Conservation (phyloP, 371 early-diverging fungal genomes). For the Mortierella sp. region DNA sequence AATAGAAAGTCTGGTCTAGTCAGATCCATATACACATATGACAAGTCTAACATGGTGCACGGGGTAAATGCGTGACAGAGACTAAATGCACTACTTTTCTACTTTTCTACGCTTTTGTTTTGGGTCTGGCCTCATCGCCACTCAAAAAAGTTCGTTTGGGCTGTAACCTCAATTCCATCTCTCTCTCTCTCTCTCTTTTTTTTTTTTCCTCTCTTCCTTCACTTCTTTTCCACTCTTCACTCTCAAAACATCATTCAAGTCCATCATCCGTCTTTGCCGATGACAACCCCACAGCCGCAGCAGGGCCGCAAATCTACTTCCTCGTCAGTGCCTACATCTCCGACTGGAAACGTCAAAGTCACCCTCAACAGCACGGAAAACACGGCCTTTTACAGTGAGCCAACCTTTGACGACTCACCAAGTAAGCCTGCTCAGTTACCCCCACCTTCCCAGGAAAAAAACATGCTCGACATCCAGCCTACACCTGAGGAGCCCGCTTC, state of each 20-base stretch:
- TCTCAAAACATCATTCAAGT: neutral
- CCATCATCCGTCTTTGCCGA: constrained; percentile 6
- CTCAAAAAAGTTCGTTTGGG: neutral
- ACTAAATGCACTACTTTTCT: neutral
- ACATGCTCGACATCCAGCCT: constrained; percentile 26
- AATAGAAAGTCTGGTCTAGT: neutral
- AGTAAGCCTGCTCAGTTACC: neutral
- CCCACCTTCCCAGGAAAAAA: constrained; percentile 20
- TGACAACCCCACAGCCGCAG: constrained; percentile 29
- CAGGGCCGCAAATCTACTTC: constrained; percentile 10
- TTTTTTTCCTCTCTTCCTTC: neutral
- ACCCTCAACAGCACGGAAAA: constrained; percentile 24
- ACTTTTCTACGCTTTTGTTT: neutral
- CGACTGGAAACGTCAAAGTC: constrained; percentile 10
- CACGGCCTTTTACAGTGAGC: constrained; percentile 37
- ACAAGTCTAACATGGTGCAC: neutral
- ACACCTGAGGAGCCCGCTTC: neutral
- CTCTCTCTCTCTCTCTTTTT: neutral
- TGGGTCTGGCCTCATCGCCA: neutral
- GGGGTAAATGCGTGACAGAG: neutral
- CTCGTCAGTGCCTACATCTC: constrained; percentile 31
- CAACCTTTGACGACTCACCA: constrained; percentile 8
- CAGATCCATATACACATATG: neutral
- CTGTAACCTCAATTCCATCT: neutral
- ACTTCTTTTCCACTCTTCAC: neutral